phyloP scores from a whole-genome alignment of 768 basidiomycete species.

The Tricholomella constricta region DNA sequence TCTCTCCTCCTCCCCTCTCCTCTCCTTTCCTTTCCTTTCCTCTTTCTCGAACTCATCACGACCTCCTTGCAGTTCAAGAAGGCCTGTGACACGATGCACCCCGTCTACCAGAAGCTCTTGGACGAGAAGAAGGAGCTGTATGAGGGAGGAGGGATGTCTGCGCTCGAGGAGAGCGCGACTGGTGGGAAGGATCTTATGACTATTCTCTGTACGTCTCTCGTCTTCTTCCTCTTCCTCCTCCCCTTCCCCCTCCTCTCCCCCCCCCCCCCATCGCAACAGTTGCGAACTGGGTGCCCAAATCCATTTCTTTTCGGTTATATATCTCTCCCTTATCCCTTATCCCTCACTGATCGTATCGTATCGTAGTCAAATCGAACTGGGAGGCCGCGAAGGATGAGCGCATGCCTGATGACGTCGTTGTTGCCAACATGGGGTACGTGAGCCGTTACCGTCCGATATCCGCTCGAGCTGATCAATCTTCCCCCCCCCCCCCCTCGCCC shows the following conservation, averaged over 20 bases:
- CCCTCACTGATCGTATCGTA: not conserved
- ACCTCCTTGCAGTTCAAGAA: slow-evolving; percentile 21
- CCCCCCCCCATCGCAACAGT: no score
- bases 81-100: slow-evolving; percentile 23
- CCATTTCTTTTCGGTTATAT: no score
- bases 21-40: no score
- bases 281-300: no score
- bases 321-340: not conserved
- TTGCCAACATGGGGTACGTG: slow-evolving; percentile 32
- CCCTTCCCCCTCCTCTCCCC: no score
- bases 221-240: not conserved
- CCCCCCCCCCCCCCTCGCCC: no score
- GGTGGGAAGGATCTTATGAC: slow-evolving; percentile 26
- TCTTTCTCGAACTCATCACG: not conserved
- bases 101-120: slow-evolving; percentile 19
- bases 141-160: slow-evolving; percentile 19
- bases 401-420: slow-evolving; percentile 28
- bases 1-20: not conserved
- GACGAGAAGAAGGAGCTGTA: slow-evolving; percentile 16
- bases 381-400: slow-evolving; percentile 27
- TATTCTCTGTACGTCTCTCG: slow-evolving; percentile 19
- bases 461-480: no score
- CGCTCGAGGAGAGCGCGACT: slow-evolving; percentile 18
- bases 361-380: slow-evolving; percentile 32
- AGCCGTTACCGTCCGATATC: not conserved